Evolutionary conservation across 73 alveolate genomes (phyloP).

Genomic region (Uronychia binucleata): DNA sequence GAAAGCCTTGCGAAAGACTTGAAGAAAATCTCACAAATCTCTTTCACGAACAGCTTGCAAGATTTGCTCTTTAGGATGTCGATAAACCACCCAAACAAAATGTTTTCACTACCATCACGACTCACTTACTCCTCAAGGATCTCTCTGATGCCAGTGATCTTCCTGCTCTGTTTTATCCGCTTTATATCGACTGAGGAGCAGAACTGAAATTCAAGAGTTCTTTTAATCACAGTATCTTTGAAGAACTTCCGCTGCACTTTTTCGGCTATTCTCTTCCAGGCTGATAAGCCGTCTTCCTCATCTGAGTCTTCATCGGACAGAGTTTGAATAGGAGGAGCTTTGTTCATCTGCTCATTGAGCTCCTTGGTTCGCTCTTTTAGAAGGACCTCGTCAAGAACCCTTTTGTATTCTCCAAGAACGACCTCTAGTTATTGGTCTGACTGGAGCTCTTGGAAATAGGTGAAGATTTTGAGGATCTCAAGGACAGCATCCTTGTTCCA

Average conservation of each 20-base stretch:
- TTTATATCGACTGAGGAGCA: not conserved
- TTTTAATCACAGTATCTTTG: not conserved
- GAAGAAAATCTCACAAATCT: not conserved
- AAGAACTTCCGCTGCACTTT: not conserved
- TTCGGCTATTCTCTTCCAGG: not conserved
- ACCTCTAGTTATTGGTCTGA: not conserved
- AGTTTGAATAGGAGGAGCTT: too few species aligned
- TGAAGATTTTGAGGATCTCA: not conserved
- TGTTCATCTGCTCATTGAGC: too few species aligned
- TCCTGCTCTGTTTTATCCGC: not conserved
- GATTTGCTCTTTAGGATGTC: not conserved
- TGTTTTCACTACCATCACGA: not conserved
- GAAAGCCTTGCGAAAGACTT: not conserved
- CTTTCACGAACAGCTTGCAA: not conserved
- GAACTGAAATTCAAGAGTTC: not conserved
- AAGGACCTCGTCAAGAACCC: not conserved
- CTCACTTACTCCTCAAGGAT: not conserved
- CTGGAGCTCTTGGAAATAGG: not conserved
- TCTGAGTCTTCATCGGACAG: too few species aligned
- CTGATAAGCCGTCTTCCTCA: not conserved
- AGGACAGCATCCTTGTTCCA: not conserved
- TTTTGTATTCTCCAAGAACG: not conserved
- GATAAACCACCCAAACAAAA: not conserved
- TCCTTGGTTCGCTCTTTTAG: too few species aligned
- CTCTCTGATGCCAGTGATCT: not conserved